A percentile compares a stretch with the other conserved stretches of the same genome.
Evolutionary conservation across 1,284 basidiomycete genomes (phyloP).

Genomic region (Schizophyllum amplum): DNA sequence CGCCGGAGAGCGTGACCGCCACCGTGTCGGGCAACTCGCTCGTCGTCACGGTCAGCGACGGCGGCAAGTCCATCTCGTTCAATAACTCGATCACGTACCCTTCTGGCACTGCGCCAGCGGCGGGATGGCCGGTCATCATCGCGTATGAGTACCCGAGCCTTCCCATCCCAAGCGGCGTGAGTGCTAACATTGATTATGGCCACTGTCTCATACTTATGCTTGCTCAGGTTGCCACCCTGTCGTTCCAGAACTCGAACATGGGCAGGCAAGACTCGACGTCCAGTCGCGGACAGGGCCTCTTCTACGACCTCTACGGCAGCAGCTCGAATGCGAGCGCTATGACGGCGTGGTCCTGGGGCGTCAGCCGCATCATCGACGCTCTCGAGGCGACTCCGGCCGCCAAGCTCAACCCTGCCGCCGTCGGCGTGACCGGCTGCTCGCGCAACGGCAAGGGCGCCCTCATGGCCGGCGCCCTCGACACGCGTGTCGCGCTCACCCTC

Average conservation of each 20-base stretch:
- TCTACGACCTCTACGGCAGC: constrained; percentile 43
- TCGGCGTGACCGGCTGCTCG: constrained; percentile 50
- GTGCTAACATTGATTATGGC: not conserved
- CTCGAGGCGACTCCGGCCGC: constrained; percentile 35
- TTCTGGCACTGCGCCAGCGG: constrained; percentile 25
- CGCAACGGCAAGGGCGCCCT: constrained; percentile 46
- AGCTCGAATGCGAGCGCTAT: constrained; percentile 37
- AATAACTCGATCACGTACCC: constrained; percentile 33
- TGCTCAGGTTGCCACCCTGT: constrained; percentile 32
- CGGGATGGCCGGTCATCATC: constrained; percentile 45
- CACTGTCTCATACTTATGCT: not conserved
- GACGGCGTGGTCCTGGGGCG: constrained; percentile 51
- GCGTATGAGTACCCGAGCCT: constrained; percentile 41
- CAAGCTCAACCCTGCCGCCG: constrained; percentile 34
- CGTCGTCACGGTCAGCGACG: constrained; percentile 32
- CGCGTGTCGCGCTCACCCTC: constrained; percentile 45
- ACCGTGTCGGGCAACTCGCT: constrained; percentile 35
- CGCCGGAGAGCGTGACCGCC: constrained; percentile 30
- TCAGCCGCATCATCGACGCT: constrained; percentile 46
- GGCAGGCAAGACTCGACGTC: constrained; percentile 32
- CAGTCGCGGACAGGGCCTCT: constrained; percentile 43
- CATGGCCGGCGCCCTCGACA: constrained; percentile 34
- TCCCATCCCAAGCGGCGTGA: constrained; percentile 36
- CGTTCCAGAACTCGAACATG: constrained; percentile 42
- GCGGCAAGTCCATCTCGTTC: constrained; percentile 37